A percentile compares a stretch with the other conserved stretches of the same genome.
These are phyloP conservation scores for Sarocladium kiliense DNA, from an alignment of 2,329 filamentous ascomycete genomes.

Conservation along the genomic window DNA sequence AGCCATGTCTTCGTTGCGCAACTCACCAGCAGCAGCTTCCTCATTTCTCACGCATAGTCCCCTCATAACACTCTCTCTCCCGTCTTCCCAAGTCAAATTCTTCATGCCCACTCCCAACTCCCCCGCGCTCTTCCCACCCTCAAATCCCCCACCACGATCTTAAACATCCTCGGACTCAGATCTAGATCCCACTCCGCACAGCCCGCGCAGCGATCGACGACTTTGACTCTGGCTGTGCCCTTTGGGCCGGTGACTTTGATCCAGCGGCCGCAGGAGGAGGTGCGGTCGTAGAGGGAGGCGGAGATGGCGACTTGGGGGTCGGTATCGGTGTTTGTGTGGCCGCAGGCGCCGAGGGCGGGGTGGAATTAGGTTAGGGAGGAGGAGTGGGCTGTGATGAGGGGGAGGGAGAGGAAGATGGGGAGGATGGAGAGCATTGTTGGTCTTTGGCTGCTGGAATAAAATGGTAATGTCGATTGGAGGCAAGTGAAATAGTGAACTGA, in stretches of 20 bases:
- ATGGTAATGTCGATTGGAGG: too few species aligned
- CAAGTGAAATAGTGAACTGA: too few species aligned
- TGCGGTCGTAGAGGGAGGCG: conserved; percentile 51
- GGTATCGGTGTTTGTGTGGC: conserved; percentile 43
- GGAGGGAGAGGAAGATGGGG: too few species aligned
- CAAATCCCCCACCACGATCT: conserved; percentile 31
- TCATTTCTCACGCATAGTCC: too few species aligned
- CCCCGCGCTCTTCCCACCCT: conserved; percentile 18
- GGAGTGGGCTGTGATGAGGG: neutral
- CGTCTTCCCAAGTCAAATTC: too few species aligned
- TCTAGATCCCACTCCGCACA: conserved; percentile 44
- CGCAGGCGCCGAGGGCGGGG: conserved; percentile 65
- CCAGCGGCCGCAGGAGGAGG: conserved; percentile 51
- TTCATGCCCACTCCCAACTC: conserved; percentile 20
- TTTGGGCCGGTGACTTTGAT: conserved; percentile 53
- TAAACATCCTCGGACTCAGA: conserved; percentile 41
- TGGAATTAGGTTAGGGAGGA: conserved; percentile 49
- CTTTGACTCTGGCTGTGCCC: conserved; percentile 49
- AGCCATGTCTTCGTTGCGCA: too few species aligned
- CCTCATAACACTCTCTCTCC: neutral
- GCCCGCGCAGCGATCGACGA: conserved; percentile 62
- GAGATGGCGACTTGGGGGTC: conserved; percentile 65
- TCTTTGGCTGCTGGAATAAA: too few species aligned
- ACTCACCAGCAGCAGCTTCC: too few species aligned
- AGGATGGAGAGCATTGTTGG: too few species aligned